Evolutionary conservation across 345 rosid species (phyloP), one percentile per base, ranked within the genome.

Genomic region (Rhizophora apiculata): DNA sequence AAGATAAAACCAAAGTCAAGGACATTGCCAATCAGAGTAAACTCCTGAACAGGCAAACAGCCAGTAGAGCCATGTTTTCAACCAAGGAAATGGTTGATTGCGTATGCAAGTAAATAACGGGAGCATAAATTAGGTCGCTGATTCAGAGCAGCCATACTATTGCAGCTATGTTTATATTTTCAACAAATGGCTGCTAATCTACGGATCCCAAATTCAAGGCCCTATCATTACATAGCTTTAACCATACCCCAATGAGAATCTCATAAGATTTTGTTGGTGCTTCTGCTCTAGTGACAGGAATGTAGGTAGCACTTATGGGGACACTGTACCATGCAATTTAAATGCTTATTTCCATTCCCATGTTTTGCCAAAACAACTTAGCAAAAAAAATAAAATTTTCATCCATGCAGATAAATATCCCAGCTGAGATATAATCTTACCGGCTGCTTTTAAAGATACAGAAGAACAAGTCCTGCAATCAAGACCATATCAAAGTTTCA

Each of bases 391-490:
- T 21, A 49, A 8, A n/a, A 22, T 3, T 60, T 31, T 26, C 61
- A 27, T 54, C 62, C 53, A 67, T 6, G 11, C 56, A 73, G 27
- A 46, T 31, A 46, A 26, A 74, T 51, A 49, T 68, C 58, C 51
- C 46, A 57, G 74, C 34, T 15, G 32, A 48, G 34, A 43, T 26
- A 36, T 1, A 20, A 37, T 52, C 49, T 6, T 26, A 76, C 56
- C 62, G 43, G 39, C 72, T 68, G 32, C 29, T 39, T 5, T 29
- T 52, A 68, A 56, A 34, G 57, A 67, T 48, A 15, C 37, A 72
- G 57, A 19, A 63, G 31, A n/a, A 54, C 15, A 43, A 63, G 65
- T 29, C 71, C 70, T 43, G 72, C 62, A 71, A 68, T 68, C 53
- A 68, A 68, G 48, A 70, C 49, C 32, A 36, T 19, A 55, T 59